Conservation (phyloP, 179 eudicot species). For the Dionaea muscipula region DNA sequence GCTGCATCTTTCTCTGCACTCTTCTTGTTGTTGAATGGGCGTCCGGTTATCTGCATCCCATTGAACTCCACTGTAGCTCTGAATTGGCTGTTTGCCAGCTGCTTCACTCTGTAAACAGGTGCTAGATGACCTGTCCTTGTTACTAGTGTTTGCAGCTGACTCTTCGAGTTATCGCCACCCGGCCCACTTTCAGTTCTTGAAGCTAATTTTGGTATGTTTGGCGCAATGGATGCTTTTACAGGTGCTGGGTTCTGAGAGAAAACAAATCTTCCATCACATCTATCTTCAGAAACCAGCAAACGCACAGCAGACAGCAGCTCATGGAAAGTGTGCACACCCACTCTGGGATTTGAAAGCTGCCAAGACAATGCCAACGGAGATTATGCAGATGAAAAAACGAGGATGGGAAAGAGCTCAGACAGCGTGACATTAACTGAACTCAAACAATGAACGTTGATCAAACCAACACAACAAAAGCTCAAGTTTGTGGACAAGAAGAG, state of each 20-base stretch:
- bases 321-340: conserved; percentile 28
- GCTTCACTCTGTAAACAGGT: conserved; percentile 41
- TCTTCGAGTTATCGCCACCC: conserved; percentile 66
- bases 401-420: not conserved
- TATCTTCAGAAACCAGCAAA: conserved; percentile 39
- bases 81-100: conserved; percentile 40
- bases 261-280: conserved; percentile 45
- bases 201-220: conserved; percentile 15
- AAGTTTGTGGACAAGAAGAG: no score
- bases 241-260: conserved; percentile 29
- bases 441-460: no score
- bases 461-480: no score
- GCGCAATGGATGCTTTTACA: conserved; percentile 20
- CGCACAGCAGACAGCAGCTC: conserved; percentile 46
- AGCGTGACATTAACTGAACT: not conserved
- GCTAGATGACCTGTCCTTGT: conserved; percentile 43
- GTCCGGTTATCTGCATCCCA: conserved; percentile 47
- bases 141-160: conserved; percentile 53
- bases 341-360: conserved; percentile 54
- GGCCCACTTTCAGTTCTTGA: conserved; percentile 51
- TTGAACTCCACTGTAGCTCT: conserved; percentile 44
- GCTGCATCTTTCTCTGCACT: conserved; percentile 71
- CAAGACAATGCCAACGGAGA: not conserved
- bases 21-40: conserved; percentile 52
- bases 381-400: not conserved